A percentile compares a stretch with the other conserved stretches of the same genome.
Conservation (phyloP, 2,329 filamentous ascomycete species). For the Sporothrix globosa region DNA sequence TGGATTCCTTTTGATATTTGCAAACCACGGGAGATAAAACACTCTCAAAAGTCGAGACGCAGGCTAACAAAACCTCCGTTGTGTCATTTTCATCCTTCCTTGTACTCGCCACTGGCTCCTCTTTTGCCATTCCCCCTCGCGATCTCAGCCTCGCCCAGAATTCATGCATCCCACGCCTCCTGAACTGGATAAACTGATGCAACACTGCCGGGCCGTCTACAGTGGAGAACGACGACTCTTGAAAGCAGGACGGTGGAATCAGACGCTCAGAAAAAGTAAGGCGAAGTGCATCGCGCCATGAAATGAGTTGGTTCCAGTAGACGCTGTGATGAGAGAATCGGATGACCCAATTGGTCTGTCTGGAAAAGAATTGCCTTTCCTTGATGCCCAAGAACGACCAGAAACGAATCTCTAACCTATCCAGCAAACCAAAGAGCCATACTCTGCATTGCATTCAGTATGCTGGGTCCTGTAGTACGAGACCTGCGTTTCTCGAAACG, state of each 20-base stretch:
- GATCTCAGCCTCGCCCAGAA: conserved; percentile 25
- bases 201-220: conserved; percentile 26
- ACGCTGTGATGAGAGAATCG: not conserved
- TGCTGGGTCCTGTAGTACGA: not conserved
- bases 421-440: not conserved
- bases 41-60: not conserved
- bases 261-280: not conserved
- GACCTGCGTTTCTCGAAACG: conserved; percentile 1
- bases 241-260: not conserved
- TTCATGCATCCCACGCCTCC: conserved; percentile 24
- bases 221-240: not conserved
- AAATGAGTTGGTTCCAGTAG: conserved; percentile 22
- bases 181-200: conserved; percentile 28
- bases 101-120: conserved; percentile 2
- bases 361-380: not conserved
- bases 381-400: conserved; percentile 1
- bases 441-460: not conserved
- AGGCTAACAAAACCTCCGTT: not conserved
- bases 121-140: not conserved
- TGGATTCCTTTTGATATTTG: not conserved
- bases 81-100: not conserved
- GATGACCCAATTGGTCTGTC: conserved; percentile 2
- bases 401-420: not conserved
- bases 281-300: not conserved
- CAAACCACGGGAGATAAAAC: not conserved